These are phyloP conservation scores for Colletotrichum sp. DNA, from an alignment of 2,329 filamentous ascomycete genomes.

Conservation along the genomic window DNA sequence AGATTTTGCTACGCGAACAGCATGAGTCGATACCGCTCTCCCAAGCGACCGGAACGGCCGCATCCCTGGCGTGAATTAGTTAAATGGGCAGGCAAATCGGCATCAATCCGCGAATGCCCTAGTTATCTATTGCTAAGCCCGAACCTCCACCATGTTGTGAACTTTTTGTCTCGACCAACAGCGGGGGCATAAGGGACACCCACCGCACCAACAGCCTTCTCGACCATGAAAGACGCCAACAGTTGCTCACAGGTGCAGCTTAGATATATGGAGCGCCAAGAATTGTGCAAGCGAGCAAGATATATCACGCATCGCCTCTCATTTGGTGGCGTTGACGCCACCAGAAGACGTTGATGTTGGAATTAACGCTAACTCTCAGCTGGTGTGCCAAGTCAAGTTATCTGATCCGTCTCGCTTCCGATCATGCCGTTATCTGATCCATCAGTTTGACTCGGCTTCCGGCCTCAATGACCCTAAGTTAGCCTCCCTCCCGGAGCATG, in stretches of 20 bases:
- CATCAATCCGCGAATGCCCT: neutral
- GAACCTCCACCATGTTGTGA: neutral
- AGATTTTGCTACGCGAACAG: neutral
- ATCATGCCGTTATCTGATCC: conserved; percentile 14
- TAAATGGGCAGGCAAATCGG: neutral
- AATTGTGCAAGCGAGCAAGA: neutral
- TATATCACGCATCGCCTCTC: neutral
- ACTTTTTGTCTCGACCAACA: neutral
- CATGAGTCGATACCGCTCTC: neutral
- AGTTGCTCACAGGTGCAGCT: neutral
- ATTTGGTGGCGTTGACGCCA: neutral
- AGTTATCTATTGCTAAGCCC: neutral
- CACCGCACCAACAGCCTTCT: neutral
- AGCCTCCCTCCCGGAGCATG: neutral
- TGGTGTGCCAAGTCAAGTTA: conserved; percentile 6
- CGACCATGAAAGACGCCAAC: neutral
- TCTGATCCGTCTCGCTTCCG: neutral
- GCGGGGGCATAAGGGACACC: neutral
- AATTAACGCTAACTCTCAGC: neutral
- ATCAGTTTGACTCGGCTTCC: neutral
- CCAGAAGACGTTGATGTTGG: neutral
- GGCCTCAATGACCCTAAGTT: neutral
- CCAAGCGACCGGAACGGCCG: neutral
- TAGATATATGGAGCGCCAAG: neutral
- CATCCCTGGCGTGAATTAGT: neutral